Evolutionary conservation across 805 yeast genomes (phyloP).

Genomic region (Lachancea meyersii): DNA sequence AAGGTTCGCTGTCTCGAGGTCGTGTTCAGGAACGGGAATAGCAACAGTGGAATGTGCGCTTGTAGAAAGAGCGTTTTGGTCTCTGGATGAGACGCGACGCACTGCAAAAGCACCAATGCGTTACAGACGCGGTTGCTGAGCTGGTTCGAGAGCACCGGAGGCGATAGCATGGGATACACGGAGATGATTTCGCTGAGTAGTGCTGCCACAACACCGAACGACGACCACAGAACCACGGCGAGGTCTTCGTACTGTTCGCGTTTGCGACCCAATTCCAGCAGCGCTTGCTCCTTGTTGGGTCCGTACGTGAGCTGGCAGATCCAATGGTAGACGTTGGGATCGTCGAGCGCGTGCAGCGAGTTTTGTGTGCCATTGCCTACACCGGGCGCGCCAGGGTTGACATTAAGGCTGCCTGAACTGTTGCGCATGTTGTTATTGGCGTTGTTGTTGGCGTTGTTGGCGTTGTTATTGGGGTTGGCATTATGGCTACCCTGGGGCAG

Average conservation of each 20-base stretch:
- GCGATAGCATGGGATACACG: constrained; percentile 83
- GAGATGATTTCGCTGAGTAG: constrained; percentile 81
- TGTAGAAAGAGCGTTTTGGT: constrained; percentile 78
- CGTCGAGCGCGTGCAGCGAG: constrained; percentile 47
- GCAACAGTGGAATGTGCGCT: constrained; percentile 87
- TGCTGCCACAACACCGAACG: constrained; percentile 94
- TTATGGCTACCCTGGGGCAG: not conserved
- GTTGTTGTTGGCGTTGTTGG: constrained; percentile 7
- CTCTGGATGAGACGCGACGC: constrained; percentile 93
- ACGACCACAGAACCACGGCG: constrained; percentile 89
- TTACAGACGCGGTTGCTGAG: constrained; percentile 91
- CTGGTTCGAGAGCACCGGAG: constrained; percentile 79
- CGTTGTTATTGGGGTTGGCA: constrained; percentile 1
- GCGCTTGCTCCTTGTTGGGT: constrained; percentile 85
- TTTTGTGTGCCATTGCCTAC: constrained; percentile 9
- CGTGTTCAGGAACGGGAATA: constrained; percentile 91
- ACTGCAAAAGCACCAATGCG: constrained; percentile 88
- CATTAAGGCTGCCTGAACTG: not conserved
- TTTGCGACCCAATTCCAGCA: constrained; percentile 85
- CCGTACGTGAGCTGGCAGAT: constrained; percentile 85
- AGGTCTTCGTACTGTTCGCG: constrained; percentile 92
- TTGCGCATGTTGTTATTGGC: constrained; percentile 12
- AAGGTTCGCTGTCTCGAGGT: constrained; percentile 87
- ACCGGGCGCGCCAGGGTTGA: constrained; percentile 11
- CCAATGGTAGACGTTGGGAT: constrained; percentile 84